Base-by-base conservation (phyloP, 1,139 yeast genomes). In the Sugiyamaella pinicola region DNA sequence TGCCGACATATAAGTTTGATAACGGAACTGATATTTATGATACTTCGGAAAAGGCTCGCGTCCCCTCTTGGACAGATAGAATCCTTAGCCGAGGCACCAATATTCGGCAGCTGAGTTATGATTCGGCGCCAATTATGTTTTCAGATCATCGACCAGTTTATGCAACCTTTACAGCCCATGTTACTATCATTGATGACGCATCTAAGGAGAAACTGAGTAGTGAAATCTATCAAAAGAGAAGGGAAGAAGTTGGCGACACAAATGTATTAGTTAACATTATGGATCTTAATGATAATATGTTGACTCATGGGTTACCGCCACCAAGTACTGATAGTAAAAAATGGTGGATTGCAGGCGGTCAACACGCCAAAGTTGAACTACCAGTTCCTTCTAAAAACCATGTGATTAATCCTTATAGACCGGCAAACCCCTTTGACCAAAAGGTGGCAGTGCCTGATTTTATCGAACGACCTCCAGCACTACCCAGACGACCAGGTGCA, bases 41-140 rank as follows among this genome's bases (percentile, higher is more conserved):
- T 68, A 81, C 96, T 0, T 85, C 95, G 13, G 99, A 93, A 61
- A 93, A 93, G 68, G 86, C 85, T 67, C 79, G 99, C 60, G 85
- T 87, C 22, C 99, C 99, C 1, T 90, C 98, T 0, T 93, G 98
- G 98, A 93, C 98, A 0, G 99, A 93, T 72, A 75, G 99, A 50
- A 82, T 85, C 50, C 61, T 85, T 50, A 76, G 77, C 51, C 75
- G 81, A 39, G 78, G 79, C n/a, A 49, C 65, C n/a, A 73, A 77
- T 24, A 67, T 93, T 56, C 79, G 77, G 54, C 97, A 87, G 63
- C 63, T 80, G 18, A 72, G 76, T 17, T 93, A 93, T 67, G 80
- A 83, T 42, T 77, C 84, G 56, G 84, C 79, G 3, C 81, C 79
- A 12, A 71, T 91, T 39, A 69, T 74, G 51, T 91, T 93, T 68